Evolutionary conservation across 192 early-diverging fungal genomes (phyloP).

Genomic region (Linnemannia hyalina): DNA sequence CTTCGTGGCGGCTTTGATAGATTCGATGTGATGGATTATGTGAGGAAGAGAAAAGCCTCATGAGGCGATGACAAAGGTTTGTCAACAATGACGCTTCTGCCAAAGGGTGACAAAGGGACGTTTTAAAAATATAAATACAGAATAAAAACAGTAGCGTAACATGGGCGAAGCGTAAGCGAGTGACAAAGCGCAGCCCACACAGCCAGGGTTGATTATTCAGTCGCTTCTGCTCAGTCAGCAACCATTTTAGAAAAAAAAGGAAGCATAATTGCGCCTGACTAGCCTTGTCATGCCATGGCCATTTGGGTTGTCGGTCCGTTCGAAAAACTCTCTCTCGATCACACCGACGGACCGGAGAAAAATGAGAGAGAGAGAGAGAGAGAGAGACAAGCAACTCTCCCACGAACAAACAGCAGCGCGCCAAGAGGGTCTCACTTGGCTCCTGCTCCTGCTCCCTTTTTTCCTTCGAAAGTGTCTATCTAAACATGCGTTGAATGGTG

Average conservation of each 20-base stretch:
- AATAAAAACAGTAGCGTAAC: background rate
- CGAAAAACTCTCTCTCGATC: too few species aligned
- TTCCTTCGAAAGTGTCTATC: background rate
- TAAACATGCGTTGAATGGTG: background rate
- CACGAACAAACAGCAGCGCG: too few species aligned
- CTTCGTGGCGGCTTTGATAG: background rate
- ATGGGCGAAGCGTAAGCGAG: background rate
- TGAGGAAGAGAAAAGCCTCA: background rate
- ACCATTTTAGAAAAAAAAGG: background rate
- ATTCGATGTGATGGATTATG: background rate
- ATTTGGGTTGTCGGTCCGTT: too few species aligned
- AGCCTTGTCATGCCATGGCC: background rate
- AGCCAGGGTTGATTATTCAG: background rate
- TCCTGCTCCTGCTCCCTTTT: background rate
- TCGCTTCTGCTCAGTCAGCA: background rate
- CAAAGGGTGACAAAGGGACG: background rate
- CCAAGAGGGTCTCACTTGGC: too few species aligned
- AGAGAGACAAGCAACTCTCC: too few species aligned
- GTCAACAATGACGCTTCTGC: background rate
- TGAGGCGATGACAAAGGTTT: background rate
- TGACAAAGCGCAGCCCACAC: background rate
- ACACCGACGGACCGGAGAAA: too few species aligned
- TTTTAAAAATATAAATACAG: conserved; percentile 2
- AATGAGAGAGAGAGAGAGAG: too few species aligned
- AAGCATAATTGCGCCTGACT: background rate